Conservation (phyloP, 768 basidiomycete species). For the Ramaria rubella region DNA sequence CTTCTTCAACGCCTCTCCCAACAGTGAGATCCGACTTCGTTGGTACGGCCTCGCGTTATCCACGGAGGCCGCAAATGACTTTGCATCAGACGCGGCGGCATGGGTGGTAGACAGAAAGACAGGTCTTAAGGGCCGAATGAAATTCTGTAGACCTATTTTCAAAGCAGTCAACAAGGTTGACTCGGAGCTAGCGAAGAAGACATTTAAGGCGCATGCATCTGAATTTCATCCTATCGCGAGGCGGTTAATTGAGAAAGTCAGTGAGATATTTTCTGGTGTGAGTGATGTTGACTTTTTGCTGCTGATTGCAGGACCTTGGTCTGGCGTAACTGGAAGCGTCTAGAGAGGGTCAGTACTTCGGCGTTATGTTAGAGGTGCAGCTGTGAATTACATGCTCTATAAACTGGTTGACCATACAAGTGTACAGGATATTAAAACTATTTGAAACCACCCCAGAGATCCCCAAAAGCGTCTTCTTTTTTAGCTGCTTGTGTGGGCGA, state of each 20-base stretch:
- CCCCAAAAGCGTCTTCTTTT: slow-evolving; percentile 76
- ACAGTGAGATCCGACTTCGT: slow-evolving; percentile 71
- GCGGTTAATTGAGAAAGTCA: slow-evolving; percentile 69
- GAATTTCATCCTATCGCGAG: slow-evolving; percentile 74
- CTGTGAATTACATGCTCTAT: neutral
- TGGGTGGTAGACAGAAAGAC: slow-evolving; percentile 59
- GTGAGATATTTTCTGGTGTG: neutral
- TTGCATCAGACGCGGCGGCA: slow-evolving; percentile 46
- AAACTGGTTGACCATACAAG: neutral
- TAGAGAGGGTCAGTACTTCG: neutral
- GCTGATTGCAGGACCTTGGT: neutral
- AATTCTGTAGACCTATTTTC: slow-evolving; percentile 72
- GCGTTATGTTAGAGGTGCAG: neutral
- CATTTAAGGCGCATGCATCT: slow-evolving; percentile 41
- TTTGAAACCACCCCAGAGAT: slow-evolving; percentile 82
- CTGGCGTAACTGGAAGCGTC: neutral
- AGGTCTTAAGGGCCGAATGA: slow-evolving; percentile 75
- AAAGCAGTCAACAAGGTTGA: slow-evolving; percentile 49
- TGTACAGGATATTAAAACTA: slow-evolving; percentile 23
- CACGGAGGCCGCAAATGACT: slow-evolving; percentile 42
- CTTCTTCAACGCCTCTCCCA: slow-evolving; percentile 47
- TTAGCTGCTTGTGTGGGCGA: slow-evolving; percentile 35
- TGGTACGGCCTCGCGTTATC: slow-evolving; percentile 68
- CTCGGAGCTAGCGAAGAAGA: slow-evolving; percentile 41
- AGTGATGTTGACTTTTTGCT: too few species aligned